Base-by-base conservation (phyloP, 106 monocot species). In the Dioscorea dumetorum region DNA sequence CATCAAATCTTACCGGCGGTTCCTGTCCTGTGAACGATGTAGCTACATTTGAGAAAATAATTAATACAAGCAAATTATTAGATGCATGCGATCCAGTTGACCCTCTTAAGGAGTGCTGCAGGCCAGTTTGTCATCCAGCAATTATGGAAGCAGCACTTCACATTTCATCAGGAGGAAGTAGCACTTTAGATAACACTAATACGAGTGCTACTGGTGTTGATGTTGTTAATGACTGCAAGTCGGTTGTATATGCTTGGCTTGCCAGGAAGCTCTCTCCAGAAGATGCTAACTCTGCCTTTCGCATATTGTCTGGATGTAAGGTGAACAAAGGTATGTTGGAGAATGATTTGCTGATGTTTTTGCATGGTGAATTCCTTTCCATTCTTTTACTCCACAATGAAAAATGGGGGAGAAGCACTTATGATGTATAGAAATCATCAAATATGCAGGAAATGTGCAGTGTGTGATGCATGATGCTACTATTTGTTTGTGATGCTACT, bases 61-160 rank as follows among this genome's bases (percentile, higher is more conserved):
- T 92, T n/a, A 99, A 99, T 64, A 81, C 82, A 31, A 99, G 77
- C 76, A 90, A 87, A 76, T 65, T 99, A 57, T 51, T 99, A 75
- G 97, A 90, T 78, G 78, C 84, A 41, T 99, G 97, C 77, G 81
- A 79, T 57, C 82, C 72, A 57, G 80, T 99, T 50, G 97, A 99
- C 58, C 89, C 89, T 23, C 84, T 99, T 57, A 99, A 90, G 74
- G 97, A 99, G 71, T 99, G 92, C 74, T 99, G 97, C 64, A 77
- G 92, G 59, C 92, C 97, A 49, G 48, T 74, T 53, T 99, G 97
- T 74, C 89, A 84, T 67, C 87, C 97, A 52, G 89, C 92, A 63
- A 90, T 99, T 24, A 73, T 80, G 76, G 92, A 99, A 81, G 97
- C 92, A 67, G 92, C 92, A 67, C 59, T 99, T 84, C 80, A 72